Base-by-base conservation (phyloP, 208 protist species). In the Crithidia brevicula region DNA sequence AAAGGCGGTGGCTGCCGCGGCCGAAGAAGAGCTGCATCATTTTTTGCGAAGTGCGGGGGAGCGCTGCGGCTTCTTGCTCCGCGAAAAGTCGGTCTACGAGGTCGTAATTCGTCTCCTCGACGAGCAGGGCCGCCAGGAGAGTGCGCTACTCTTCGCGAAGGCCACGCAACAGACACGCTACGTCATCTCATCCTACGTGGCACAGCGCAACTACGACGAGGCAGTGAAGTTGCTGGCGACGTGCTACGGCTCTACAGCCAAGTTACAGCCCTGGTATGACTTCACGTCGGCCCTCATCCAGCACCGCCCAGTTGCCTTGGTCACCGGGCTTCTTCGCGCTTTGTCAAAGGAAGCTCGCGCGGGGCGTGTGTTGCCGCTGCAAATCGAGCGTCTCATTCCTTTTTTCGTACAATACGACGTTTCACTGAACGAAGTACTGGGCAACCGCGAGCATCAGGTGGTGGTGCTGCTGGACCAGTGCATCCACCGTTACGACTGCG, bases 381-480 rank as follows among this genome's bases (percentile, higher is more conserved):
- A 92, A 23, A 77, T 94, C 54, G 75, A 86, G 23, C 80, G 84
- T 36, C 86, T 98, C 22, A 85, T 99, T 30, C 97, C 97, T 4
- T 81, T 93, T n/a, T 85, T 98, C 16, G 93, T 97, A 62, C 74
- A 80, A 22, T 98, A 98, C 53, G 75, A 86, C 60, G 68, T 80
- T 10, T 22, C 60, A 22, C 66, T 75, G 57, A 93, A 95, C 68
- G 80, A 94, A 43, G 77, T 77, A 25, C 64, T 57, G 18, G 71
- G 28, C 54, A 82, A 85, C 58, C 28, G 58, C 18, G 82, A 94
- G 67, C 95, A 99, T 70, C 94, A 98, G 71, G 93, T 96, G 30
- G 88, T 98, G 23, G 56, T 85, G 27, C 97, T 98, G 66, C 82
- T 99, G 43, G 79, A 98, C 72, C 77, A 91, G 62, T 95, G 85